Conservation (phyloP, 2,329 filamentous ascomycete species). For the Trichoderma arundinaceum region DNA sequence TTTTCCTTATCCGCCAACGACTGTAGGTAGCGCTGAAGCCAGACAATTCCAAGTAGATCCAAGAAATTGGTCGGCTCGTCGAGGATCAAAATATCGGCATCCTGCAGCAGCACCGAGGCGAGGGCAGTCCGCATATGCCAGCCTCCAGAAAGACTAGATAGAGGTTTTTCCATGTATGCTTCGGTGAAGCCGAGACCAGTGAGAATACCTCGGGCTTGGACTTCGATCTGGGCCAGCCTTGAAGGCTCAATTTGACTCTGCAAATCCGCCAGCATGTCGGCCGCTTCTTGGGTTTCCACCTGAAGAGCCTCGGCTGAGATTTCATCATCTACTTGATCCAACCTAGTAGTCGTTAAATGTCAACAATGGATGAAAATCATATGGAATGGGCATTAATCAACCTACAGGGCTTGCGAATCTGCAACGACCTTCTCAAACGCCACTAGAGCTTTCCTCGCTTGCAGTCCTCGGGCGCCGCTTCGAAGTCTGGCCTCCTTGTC, state of each 20-base stretch:
- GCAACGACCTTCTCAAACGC: conserved; percentile 70
- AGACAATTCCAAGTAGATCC: conserved; percentile 81
- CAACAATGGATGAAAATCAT: background rate
- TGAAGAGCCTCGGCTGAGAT: conserved; percentile 64
- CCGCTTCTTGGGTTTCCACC: conserved; percentile 70
- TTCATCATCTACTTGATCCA: conserved; percentile 59
- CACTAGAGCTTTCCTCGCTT: conserved; percentile 76
- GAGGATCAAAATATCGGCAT: conserved; percentile 77
- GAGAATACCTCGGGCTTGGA: conserved; percentile 69
- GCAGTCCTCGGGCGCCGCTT: conserved; percentile 75
- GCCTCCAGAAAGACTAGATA: conserved; percentile 74
- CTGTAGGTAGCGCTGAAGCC: conserved; percentile 77
- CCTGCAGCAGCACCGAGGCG: conserved; percentile 70
- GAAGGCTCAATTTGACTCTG: conserved; percentile 71
- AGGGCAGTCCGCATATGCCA: conserved; percentile 75
- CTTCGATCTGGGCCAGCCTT: conserved; percentile 67
- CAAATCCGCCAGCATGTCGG: conserved; percentile 71
- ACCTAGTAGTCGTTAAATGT: conserved; percentile 39
- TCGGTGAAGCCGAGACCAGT: conserved; percentile 74
- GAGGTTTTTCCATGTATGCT: conserved; percentile 61
- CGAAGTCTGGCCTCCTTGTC: conserved; percentile 76
- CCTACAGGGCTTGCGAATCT: conserved; percentile 60
- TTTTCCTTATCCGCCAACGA: conserved; percentile 57
- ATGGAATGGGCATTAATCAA: conserved; percentile 1
- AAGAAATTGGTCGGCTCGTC: conserved; percentile 90